Base-by-base conservation (phyloP, 1,284 basidiomycete species). In the Puccinia hordei region DNA sequence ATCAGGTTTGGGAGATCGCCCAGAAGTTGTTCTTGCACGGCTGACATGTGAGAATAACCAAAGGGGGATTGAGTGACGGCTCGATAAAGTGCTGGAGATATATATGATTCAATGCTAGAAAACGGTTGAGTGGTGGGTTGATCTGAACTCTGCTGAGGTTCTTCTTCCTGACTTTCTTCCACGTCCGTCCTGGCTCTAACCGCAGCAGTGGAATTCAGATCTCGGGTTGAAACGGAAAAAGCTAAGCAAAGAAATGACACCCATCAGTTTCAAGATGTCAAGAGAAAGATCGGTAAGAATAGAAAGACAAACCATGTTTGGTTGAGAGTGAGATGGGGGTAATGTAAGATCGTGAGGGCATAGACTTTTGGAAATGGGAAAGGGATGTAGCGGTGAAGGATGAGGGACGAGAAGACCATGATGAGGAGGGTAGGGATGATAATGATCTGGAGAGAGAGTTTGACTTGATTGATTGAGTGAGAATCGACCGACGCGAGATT, bases 11-110 rank as follows among this genome's bases (percentile, higher is more conserved):
- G 89, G 81, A 90, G 87, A 65, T 88, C 85, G 63, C 84, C 83
- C 1, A 95, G 88, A 8, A 98, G 93, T 73, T 90, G 89, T 27
- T 90, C 89, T 86, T 98, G 96, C 0, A 98, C 95, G 15, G 90
- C 86, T 1, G 92, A 92, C 93, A 98, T 95, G 73, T 88, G 87
- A 17, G 86, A 88, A 82, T 94, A 90, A 30, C 89, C 87, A 88
- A 95, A 92, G 0, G 93, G 93, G 51, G 87, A 87, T 68, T 86
- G 81, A 53, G 83, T 84, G 61, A 86, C 81, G 10, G 86, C 85
- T 63, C 84, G 83, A 68, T 82, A 84, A 19, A 85, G 82, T 24
- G 76, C 53, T 44, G 76, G 76, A 33, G 76, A 78, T 2, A 78
- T 41, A 33, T 71, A 69, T 1, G 33, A 55, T 61, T 78, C 65